Conservation (phyloP, 306 rosid genomes). For the Cicer chorassanicum region DNA sequence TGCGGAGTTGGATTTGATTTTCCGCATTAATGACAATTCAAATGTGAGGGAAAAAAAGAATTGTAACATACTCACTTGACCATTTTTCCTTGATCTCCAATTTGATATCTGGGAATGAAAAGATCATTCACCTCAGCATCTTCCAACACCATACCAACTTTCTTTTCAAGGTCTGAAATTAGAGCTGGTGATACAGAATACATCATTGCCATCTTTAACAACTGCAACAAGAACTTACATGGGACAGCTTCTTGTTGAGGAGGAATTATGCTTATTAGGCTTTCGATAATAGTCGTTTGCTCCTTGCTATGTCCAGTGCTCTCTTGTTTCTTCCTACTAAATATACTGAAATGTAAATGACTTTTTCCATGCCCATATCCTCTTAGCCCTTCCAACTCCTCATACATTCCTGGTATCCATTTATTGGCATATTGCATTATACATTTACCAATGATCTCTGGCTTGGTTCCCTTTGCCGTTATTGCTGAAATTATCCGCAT, state of each 20-base stretch:
- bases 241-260: slow-evolving; percentile 81
- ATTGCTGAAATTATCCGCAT: slow-evolving; percentile 69
- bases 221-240: slow-evolving; percentile 76
- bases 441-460: slow-evolving; percentile 76
- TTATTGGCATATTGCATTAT: slow-evolving; percentile 73
- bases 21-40: slow-evolving; percentile 17
- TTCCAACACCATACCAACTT: slow-evolving; percentile 80
- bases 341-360: slow-evolving; percentile 66
- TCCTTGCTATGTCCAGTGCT: slow-evolving; percentile 64
- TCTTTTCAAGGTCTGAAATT: slow-evolving; percentile 85
- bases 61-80: slow-evolving; percentile 59
- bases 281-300: slow-evolving; percentile 73
- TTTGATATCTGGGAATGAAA: slow-evolving; percentile 76
- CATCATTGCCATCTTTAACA: slow-evolving; percentile 82
- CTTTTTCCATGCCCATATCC: slow-evolving; percentile 72
- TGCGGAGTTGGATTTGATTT: slow-evolving; percentile 23
- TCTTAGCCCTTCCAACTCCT: slow-evolving; percentile 72
- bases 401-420: slow-evolving; percentile 74
- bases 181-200: slow-evolving; percentile 84
- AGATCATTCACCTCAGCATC: slow-evolving; percentile 86
- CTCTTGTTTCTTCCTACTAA: slow-evolving; percentile 58
- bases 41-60: slow-evolving; percentile 21
- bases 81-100: slow-evolving; percentile 61
- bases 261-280: slow-evolving; percentile 79
- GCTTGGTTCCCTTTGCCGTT: slow-evolving; percentile 67